Conservation (phyloP, 169 alveolate species). For the Amoebophrya sp. region DNA sequence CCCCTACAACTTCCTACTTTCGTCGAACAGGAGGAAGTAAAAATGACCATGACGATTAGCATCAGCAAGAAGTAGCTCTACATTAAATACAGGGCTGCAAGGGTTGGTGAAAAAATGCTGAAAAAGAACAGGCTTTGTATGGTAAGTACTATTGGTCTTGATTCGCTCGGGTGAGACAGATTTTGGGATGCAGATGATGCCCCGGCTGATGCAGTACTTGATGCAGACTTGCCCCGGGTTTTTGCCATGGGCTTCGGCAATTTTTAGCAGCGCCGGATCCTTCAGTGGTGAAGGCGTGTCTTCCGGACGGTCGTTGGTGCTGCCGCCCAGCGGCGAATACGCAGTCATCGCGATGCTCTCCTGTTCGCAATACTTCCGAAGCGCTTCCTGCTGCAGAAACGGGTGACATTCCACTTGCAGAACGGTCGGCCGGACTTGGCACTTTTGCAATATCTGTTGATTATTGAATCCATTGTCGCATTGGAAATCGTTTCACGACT, state of each 20-base stretch:
- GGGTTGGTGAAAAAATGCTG: no score
- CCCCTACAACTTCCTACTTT: no score
- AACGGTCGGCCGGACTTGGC: constrained; percentile 35
- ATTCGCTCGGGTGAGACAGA: background rate
- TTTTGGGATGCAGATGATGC: background rate
- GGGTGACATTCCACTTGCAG: constrained; percentile 49
- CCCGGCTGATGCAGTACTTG: background rate
- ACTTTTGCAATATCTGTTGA: no score
- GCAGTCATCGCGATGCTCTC: constrained; percentile 48
- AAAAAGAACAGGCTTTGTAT: no score
- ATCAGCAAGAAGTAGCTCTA: no score
- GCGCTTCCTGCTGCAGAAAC: constrained; percentile 35
- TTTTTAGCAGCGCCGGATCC: background rate
- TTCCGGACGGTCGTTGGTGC: constrained; percentile 37
- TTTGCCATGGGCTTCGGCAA: constrained; percentile 10
- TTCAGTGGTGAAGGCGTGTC: background rate
- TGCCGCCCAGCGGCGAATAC: constrained; percentile 49
- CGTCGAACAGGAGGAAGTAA: no score
- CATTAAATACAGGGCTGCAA: no score
- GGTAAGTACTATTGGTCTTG: no score
- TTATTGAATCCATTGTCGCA: no score
- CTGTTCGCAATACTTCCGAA: constrained; percentile 40
- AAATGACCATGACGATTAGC: no score
- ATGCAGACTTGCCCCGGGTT: constrained; percentile 17
- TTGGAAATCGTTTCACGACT: no score